Percentiles rank a stretch among this genome's conserved stretches.
phyloP scores from a whole-genome alignment of 495 filamentous ascomycete genomes.

The Annulohypoxylon maeteangense region DNA sequence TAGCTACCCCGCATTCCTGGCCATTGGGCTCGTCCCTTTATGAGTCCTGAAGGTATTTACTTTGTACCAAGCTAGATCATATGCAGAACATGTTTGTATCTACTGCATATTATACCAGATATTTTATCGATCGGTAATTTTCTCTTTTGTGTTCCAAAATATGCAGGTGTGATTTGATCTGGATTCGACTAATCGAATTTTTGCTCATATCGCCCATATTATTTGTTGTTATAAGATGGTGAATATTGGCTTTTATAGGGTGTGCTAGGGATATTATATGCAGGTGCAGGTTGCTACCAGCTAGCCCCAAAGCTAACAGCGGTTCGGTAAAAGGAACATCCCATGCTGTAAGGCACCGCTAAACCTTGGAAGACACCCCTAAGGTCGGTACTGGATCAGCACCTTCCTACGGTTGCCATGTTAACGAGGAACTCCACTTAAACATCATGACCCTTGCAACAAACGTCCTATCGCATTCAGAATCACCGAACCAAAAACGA shows the following conservation, averaged over 20 bases:
- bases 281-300: background rate
- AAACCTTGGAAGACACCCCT: slow-evolving; percentile 12
- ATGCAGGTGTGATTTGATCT: background rate
- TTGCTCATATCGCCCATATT: background rate
- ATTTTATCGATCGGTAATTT: background rate
- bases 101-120: background rate
- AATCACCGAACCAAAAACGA: slow-evolving; percentile 21
- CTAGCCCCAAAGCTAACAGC: slow-evolving; percentile 1
- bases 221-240: slow-evolving; percentile 24
- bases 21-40: background rate
- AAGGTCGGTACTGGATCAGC: background rate
- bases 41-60: background rate
- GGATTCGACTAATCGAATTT: background rate
- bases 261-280: slow-evolving; percentile 3
- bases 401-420: slow-evolving; percentile 36
- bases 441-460: slow-evolving; percentile 28
- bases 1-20: slow-evolving; percentile 20
- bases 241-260: slow-evolving; percentile 11
- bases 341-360: slow-evolving; percentile 16
- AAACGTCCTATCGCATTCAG: slow-evolving; percentile 23
- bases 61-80: slow-evolving; percentile 12
- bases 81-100: background rate
- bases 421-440: slow-evolving; percentile 40
- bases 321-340: background rate
- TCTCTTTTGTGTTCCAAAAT: background rate